Evolutionary conservation across 768 basidiomycete species (phyloP).

Genomic region (Nidula microcarpa): DNA sequence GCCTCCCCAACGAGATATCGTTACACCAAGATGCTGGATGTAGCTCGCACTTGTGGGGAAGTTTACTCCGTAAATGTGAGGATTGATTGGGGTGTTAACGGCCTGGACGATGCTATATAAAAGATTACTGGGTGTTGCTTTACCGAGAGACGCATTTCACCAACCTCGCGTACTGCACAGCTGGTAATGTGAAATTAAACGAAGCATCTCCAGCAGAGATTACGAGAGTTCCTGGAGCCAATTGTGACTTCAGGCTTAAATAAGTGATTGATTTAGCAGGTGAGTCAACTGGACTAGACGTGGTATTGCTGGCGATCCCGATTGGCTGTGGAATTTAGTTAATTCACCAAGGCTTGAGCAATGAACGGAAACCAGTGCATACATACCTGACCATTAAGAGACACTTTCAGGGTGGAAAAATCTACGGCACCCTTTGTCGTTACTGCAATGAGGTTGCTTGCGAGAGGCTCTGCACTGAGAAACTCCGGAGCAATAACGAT

Average conservation of each 20-base stretch:
- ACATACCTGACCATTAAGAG: conserved; percentile 33
- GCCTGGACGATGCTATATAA: conserved; percentile 28
- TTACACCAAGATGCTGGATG: conserved; percentile 44
- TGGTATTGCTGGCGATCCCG: conserved; percentile 27
- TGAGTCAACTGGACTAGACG: conserved; percentile 41
- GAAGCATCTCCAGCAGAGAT: conserved; percentile 36
- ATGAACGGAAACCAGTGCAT: neutral
- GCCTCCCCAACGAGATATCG: conserved; percentile 52
- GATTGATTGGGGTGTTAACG: conserved; percentile 36
- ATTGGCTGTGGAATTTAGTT: conserved; percentile 17
- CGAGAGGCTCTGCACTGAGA: conserved; percentile 49
- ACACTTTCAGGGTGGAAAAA: conserved; percentile 30
- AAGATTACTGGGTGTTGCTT: neutral
- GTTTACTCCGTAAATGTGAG: conserved; percentile 51
- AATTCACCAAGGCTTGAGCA: neutral
- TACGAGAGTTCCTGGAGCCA: conserved; percentile 36
- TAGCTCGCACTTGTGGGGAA: conserved; percentile 46
- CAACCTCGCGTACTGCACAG: conserved; percentile 38
- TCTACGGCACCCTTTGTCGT: conserved; percentile 46
- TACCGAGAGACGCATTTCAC: neutral
- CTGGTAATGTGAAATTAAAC: conserved; percentile 40
- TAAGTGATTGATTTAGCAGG: conserved; percentile 47
- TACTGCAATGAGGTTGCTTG: conserved; percentile 43
- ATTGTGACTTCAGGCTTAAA: conserved; percentile 33
- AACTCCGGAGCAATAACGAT: conserved; percentile 45